phyloP scores from a whole-genome alignment of 78 protist species.

The Emiliania huxleyi region DNA sequence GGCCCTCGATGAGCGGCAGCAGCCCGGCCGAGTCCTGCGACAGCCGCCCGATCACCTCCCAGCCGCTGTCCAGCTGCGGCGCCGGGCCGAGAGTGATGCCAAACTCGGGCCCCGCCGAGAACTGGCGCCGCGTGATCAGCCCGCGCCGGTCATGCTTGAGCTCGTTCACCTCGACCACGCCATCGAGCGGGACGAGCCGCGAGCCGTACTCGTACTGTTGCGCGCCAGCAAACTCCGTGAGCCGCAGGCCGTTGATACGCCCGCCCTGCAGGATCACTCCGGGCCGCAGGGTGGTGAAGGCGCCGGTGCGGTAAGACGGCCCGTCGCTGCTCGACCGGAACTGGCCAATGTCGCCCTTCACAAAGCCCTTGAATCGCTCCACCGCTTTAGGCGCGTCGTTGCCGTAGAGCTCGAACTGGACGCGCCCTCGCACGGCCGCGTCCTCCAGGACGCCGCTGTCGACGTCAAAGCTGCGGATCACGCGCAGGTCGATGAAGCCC shows the following conservation, averaged over 20 bases:
- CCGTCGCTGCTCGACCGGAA: not conserved
- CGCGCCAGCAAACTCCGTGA: not conserved
- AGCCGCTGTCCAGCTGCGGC: not conserved
- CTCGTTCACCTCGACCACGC: not conserved
- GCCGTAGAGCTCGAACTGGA: not conserved
- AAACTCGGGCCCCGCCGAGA: not conserved
- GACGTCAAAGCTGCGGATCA: not conserved
- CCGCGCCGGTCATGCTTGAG: not conserved
- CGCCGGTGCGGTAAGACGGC: not conserved
- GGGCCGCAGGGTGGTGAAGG: not conserved
- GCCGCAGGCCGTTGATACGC: not conserved
- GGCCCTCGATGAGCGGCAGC: not conserved
- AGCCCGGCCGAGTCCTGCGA: not conserved
- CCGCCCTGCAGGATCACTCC: not conserved
- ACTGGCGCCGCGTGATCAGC: not conserved
- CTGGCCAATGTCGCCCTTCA: not conserved
- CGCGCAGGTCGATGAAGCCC: not conserved
- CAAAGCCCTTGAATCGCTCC: not conserved
- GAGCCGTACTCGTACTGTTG: not conserved
- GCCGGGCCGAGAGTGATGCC: slow-evolving; percentile 5
- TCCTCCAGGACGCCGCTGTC: not conserved
- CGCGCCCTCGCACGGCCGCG: not conserved
- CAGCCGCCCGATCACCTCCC: not conserved
- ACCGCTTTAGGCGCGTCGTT: not conserved
- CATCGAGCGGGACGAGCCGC: not conserved